phyloP scores from a whole-genome alignment of 2,329 filamentous ascomycete genomes.

The Apiospora saccharicola region DNA sequence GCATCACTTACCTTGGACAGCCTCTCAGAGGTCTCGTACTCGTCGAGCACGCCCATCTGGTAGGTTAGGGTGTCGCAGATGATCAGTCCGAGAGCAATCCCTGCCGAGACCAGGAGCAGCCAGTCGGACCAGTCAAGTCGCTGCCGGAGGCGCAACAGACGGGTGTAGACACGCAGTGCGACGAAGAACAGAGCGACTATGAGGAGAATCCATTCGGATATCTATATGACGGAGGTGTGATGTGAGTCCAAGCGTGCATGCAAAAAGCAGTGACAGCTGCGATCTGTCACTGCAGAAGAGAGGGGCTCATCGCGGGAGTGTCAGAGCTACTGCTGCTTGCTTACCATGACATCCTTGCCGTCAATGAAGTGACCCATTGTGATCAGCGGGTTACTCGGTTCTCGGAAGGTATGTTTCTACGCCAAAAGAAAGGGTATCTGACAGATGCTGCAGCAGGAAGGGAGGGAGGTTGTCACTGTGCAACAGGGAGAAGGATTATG shows the following conservation, averaged over 20 bases:
- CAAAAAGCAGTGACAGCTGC: not conserved
- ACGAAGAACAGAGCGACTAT: conserved; percentile 39
- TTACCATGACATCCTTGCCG: conserved; percentile 37
- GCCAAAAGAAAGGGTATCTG: not conserved
- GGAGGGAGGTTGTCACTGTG: not conserved
- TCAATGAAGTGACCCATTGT: conserved; percentile 35
- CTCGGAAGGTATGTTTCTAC: not conserved
- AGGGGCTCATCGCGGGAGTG: not conserved
- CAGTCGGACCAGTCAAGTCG: conserved; percentile 42
- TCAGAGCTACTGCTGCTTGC: not conserved
- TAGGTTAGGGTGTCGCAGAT: conserved; percentile 46
- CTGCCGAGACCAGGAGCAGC: conserved; percentile 39
- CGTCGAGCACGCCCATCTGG: conserved; percentile 42
- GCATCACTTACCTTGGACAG: conserved; percentile 41
- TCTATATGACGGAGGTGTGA: conserved; percentile 28
- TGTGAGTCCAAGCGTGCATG: conserved; percentile 22
- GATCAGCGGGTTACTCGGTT: not conserved
- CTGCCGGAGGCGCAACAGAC: conserved; percentile 41
- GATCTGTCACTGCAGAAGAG: not conserved
- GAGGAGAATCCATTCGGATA: conserved; percentile 45
- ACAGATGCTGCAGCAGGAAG: not conserved
- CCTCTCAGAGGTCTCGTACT: conserved; percentile 39
- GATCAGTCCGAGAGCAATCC: conserved; percentile 43
- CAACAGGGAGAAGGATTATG: conserved; percentile 1
- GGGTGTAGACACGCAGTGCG: conserved; percentile 42